phyloP scores from a whole-genome alignment of 73 alveolate species.

The Paramecium sonneborni region DNA sequence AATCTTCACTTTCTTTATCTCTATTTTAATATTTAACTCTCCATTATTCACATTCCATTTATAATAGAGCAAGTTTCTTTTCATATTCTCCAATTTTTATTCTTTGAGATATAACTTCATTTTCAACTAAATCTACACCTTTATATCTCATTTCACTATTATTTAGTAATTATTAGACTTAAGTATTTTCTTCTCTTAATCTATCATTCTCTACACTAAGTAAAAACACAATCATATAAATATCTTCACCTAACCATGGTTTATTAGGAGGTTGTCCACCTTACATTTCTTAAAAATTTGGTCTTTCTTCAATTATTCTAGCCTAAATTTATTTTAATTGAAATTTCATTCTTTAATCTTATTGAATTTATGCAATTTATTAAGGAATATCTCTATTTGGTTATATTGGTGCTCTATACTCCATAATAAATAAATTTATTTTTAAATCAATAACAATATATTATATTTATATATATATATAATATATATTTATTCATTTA shows the following conservation, averaged over 20 bases:
- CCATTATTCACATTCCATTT: constrained; percentile 51
- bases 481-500: background rate
- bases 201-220: constrained; percentile 27
- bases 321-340: background rate
- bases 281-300: background rate
- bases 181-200: constrained; percentile 25
- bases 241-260: constrained; percentile 46
- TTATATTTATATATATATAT: background rate
- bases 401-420: background rate
- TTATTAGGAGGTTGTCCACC: constrained; percentile 46
- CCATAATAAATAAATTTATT: background rate
- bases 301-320: background rate
- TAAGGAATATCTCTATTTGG: background rate
- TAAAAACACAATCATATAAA: constrained; percentile 24
- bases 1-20: constrained; percentile 41
- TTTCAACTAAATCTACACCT: constrained; percentile 18
- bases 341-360: background rate
- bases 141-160: background rate
- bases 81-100: constrained; percentile 48
- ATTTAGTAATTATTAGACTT: background rate
- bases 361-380: background rate
- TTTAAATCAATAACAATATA: background rate
- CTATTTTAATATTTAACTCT: constrained; percentile 16
- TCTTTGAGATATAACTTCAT: background rate
- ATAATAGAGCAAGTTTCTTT: background rate